Evolutionary conservation across 768 basidiomycete species (phyloP), one percentile per base, ranked within the genome.

Genomic region (Lentinula sp.): DNA sequence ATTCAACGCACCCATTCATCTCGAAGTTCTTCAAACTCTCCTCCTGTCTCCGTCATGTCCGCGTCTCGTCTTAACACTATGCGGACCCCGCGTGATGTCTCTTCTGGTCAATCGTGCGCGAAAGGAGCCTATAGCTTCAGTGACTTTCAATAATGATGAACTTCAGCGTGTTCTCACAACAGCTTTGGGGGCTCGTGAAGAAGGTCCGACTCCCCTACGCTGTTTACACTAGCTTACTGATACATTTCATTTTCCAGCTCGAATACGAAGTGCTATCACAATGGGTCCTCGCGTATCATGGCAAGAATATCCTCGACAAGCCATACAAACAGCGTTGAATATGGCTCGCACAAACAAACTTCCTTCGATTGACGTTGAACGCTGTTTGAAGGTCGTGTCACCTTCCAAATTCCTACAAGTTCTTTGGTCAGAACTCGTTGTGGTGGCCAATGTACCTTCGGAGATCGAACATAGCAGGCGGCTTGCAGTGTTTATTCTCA

Each of bases 371-470:
- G 87, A 92, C 65, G 76, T 92, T 41, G 79, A 84, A 52, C 80
- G 83, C 32, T 90, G 86, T 65, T 76, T 91, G n/a, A 80, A 80
- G 46, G 72, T 83, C 60, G 74, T 76, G 0, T 72, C 84, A 4
- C 84, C 88, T 3, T 79, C 81, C 7, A 78, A 81, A 61, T 91
- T 93, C 66, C 77, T 93, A 39, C 71, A 79, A 28, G 66, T 82
- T 1, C 74, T 92, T n/a, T 93, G 91, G 90, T 74, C 76, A 13
- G 88, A 91, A 67, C 72, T 91, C 36, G 71, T 76, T 35, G 69
- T 74, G 23, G 75, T 82, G 2, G 82, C 85, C 18, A 81, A 73
- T 63, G 75, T 82, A 7, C 23, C 42, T 28, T 84, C 85, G 36
- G 85, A 86, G 61, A 76, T 82, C 46, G 89, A 91, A 61, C 79